A percentile compares a stretch with the other conserved stretches of the same genome.
These are phyloP conservation scores for Coprinopsis strossmayeri DNA, from an alignment of 768 basidiomycete genomes.

Conservation along the genomic window DNA sequence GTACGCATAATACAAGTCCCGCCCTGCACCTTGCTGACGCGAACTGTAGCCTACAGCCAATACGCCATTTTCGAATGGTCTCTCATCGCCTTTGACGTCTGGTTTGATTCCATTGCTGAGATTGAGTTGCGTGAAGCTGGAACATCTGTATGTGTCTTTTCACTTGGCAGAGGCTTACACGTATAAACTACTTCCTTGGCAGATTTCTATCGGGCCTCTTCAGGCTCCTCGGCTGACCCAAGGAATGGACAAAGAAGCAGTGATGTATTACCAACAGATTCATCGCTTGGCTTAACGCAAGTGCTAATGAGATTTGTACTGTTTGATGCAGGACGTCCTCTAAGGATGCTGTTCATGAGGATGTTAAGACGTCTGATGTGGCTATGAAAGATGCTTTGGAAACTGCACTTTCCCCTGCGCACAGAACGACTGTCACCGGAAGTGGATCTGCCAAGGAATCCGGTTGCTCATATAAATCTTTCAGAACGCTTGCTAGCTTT, in stretches of 20 bases:
- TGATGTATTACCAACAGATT: conserved; percentile 31
- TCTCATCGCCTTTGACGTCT: conserved; percentile 65
- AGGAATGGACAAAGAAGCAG: conserved; percentile 6
- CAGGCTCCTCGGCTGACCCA: conserved; percentile 6
- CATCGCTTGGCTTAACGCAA: conserved; percentile 32
- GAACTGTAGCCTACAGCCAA: conserved; percentile 63
- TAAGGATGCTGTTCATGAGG: neutral
- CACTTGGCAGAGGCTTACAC: too few species aligned
- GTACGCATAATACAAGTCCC: conserved; percentile 28
- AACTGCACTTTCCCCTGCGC: conserved; percentile 6
- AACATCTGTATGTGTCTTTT: conserved; percentile 38
- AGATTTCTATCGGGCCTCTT: too few species aligned
- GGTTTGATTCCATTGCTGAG: conserved; percentile 64
- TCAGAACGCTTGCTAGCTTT: conserved; percentile 19
- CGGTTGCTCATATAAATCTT: neutral
- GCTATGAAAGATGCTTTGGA: conserved; percentile 10
- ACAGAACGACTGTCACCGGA: neutral
- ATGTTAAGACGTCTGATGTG: conserved; percentile 4
- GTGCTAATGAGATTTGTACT: conserved; percentile 3
- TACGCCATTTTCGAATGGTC: conserved; percentile 90
- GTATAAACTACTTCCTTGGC: too few species aligned
- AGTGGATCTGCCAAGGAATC: neutral
- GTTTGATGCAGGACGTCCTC: neutral
- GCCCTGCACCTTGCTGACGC: neutral
- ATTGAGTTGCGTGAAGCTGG: conserved; percentile 50